Base-by-base conservation (phyloP, 148 eudicot genomes). In the Chenopodium formosanum region DNA sequence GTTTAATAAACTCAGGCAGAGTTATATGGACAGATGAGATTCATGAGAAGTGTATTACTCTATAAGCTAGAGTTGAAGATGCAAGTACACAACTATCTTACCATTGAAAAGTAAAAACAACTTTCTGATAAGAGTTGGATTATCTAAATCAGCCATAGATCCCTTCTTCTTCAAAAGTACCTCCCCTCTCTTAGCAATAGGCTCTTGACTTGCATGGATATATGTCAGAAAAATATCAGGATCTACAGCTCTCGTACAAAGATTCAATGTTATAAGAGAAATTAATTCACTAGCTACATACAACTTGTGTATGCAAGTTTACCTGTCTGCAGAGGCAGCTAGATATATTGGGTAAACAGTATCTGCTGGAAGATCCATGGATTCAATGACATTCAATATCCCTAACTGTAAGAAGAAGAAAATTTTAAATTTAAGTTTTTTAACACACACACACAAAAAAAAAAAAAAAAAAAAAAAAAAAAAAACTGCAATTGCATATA, bases 161-260 rank as follows among this genome's bases (percentile, higher is more conserved):
- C 94, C 92, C 85, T 88, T 95, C 90, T 88, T 95, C 94, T 93
- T 95, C 83, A 93, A 75, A 58, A 93, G 94, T 80, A 90, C 97
- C 87, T 95, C 99, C 78, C 94, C 99, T 88, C 85, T 90, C 91
- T 86, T 93, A 40, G 88, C 81, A 82, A 93, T 94, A 84, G 94
- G 79, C 86, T 92, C 99, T 80, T 95, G 99, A 84, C 99, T 95
- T 85, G 84, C 83, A 89, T 27, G 83, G 73, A 62, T 81, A 76
- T 62, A 80, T 74, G 79, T 84, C 74, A 65, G 73, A 78, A 66
- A 68, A 47, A 74, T 69, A 70, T 74, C 80, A 78, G 67, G 70
- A 64, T 76, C 60, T 69, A 76, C 29, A 70, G 5, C 22, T 40
- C 78, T 70, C 29, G 56, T 17, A 20, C 64, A 71, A 63, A 13